phyloP scores from a whole-genome alignment of 345 rosid species.

The Excoecaria agallocha region DNA sequence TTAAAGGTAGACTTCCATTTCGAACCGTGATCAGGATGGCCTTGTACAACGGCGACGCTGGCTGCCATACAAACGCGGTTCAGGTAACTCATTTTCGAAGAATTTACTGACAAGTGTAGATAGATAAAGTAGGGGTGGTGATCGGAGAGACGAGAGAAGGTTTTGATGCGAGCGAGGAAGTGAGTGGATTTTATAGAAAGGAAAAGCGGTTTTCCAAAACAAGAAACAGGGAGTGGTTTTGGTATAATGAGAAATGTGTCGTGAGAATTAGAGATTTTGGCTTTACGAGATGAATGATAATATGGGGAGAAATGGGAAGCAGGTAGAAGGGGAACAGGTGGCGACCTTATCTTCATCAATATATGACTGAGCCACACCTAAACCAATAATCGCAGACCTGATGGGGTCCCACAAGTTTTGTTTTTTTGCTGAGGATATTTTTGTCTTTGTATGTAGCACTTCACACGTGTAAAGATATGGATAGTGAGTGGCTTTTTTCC shows the following conservation, averaged over 20 bases:
- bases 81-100: slow-evolving; percentile 40
- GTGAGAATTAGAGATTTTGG: background rate
- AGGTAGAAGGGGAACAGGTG: slow-evolving; percentile 10
- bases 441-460: background rate
- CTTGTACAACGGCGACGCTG: slow-evolving; percentile 59
- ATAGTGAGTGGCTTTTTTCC: background rate
- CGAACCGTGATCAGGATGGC: slow-evolving; percentile 58
- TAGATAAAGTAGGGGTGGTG: background rate
- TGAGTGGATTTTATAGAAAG: slow-evolving; percentile 19
- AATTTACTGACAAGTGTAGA: background rate
- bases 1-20: slow-evolving; percentile 45
- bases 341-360: slow-evolving; percentile 12
- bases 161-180: background rate
- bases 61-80: slow-evolving; percentile 78
- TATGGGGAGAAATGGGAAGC: background rate
- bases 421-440: background rate
- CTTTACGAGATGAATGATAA: background rate
- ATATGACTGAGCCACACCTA: slow-evolving; percentile 8
- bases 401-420: background rate
- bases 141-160: background rate
- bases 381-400: too few species aligned
- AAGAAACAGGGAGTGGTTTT: slow-evolving; percentile 13
- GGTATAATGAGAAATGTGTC: background rate
- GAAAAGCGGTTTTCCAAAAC: slow-evolving; percentile 1
- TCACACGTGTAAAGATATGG: background rate